Conservation (phyloP, 2,329 filamentous ascomycete species). For the Alternaria sp. region DNA sequence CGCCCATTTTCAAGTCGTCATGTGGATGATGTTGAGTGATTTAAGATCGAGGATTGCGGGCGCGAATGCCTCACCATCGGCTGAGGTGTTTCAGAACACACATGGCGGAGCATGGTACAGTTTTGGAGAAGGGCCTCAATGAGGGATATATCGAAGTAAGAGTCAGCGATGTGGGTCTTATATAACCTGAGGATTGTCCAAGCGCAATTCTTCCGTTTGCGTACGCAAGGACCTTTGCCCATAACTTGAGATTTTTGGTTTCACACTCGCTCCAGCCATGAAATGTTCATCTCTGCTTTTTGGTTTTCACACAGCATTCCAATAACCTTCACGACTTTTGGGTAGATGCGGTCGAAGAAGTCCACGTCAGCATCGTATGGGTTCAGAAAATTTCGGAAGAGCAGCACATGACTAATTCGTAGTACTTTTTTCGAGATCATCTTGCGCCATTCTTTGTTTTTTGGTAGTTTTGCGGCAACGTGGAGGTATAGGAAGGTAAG, state of each 20-base stretch:
- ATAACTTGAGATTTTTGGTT: fast-evolving
- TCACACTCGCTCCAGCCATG: not conserved
- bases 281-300: too few relatives aligned
- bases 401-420: too few relatives aligned
- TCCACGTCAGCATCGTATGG: not conserved
- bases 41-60: not conserved
- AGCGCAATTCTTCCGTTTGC: not conserved
- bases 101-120: too few relatives aligned
- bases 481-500: too few relatives aligned
- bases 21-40: not conserved
- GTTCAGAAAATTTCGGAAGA: too few relatives aligned
- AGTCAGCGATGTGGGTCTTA: fast-evolving
- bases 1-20: not conserved
- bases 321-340: too few relatives aligned
- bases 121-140: not conserved
- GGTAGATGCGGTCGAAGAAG: not conserved
- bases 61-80: not conserved
- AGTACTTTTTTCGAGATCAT: too few relatives aligned
- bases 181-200: fast-evolving
- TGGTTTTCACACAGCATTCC: too few relatives aligned
- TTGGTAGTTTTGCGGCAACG: too few relatives aligned
- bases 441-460: too few relatives aligned
- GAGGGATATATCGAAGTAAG: fast-evolving
- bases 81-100: not conserved
- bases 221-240: not conserved